Evolutionary conservation across 1,139 yeast genomes (phyloP), one percentile per base, ranked within the genome.

Genomic region (Blastobotrys malaysiensis): DNA sequence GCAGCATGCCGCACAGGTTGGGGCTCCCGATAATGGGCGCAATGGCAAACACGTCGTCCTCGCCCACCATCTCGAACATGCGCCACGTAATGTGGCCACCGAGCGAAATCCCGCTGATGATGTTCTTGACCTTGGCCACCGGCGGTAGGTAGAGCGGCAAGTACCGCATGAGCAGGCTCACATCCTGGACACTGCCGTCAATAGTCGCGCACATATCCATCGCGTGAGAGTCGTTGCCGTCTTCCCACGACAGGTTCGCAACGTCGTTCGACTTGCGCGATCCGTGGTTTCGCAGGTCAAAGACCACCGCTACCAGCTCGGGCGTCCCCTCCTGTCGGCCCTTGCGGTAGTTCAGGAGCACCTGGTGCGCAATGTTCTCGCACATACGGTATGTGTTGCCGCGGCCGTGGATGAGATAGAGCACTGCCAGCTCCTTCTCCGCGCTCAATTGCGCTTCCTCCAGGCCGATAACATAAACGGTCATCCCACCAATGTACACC

Each of bases 261-360:
- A 46, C 31, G 1, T 57, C 62, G 49, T 76, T 72, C 1, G 79
- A 65, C 11, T 64, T 53, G 46, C 88, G 68, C 36, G 66, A 67
- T 1, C 88, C 88, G 63, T 84, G 89, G 66, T 84, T 84, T 53
- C 84, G 73, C 55, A 72, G 68, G 61, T 84, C 89, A 64, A 81
- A 81, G 0, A 83, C 72, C 11, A 81, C 77, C 50, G 80, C 77
- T 44, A 82, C 69, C 20, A 46, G 3, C 39, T 19, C 46, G 16
- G 39, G 39, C 14, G 11, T n/a, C n/a, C n/a, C n/a, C n/a, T n/a
- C n/a, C n/a, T n/a, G n/a, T n/a, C n/a, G n/a, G 16, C 16, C 39
- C 16, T 31, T n/a, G 16, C 16, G 22, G 49, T 55, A 55, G 24
- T 24, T 39, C 27, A 49, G 57, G n/a, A 66, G 55, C 49, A 65